Percentiles rank a stretch among this genome's conserved stretches.
Conservation (phyloP, 1,139 yeast genomes). For the Yamadazyma oceani region DNA sequence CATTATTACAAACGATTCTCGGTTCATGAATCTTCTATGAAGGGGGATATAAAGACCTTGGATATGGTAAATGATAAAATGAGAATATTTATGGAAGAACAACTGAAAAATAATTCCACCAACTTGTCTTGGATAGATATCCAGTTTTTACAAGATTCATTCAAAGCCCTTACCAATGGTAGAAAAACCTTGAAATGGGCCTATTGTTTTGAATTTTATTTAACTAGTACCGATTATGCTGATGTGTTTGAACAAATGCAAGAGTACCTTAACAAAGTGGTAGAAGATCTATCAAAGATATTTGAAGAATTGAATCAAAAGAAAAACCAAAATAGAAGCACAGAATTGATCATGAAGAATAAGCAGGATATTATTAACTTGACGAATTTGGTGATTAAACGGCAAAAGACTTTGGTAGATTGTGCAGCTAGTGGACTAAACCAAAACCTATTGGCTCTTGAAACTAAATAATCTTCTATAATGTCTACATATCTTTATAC, state of each 20-base stretch:
- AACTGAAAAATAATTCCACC: slow-evolving; percentile 16
- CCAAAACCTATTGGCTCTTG: slow-evolving; percentile 24
- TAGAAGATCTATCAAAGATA: slow-evolving; percentile 76
- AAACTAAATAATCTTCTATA: not conserved
- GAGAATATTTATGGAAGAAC: slow-evolving; percentile 53
- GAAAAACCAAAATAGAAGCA: slow-evolving; percentile 27
- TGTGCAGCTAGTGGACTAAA: slow-evolving; percentile 46
- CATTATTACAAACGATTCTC: slow-evolving; percentile 77
- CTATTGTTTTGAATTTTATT: slow-evolving; percentile 75
- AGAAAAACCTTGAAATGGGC: slow-evolving; percentile 89
- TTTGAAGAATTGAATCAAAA: slow-evolving; percentile 59
- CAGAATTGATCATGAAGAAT: slow-evolving; percentile 41
- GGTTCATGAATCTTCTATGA: slow-evolving; percentile 76
- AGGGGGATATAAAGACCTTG: slow-evolving; percentile 67
- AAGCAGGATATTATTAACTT: slow-evolving; percentile 52
- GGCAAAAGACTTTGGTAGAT: slow-evolving; percentile 51
- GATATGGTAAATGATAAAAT: slow-evolving; percentile 64
- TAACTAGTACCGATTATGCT: slow-evolving; percentile 49
- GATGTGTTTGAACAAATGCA: slow-evolving; percentile 76
- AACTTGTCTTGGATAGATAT: slow-evolving; percentile 83
- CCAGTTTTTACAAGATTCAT: slow-evolving; percentile 76
- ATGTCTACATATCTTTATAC: too few species aligned
- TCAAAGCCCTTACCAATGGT: slow-evolving; percentile 62
- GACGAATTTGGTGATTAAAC: slow-evolving; percentile 43
- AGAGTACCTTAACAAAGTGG: slow-evolving; percentile 65